Percentiles rank a stretch among this genome's conserved stretches.
Evolutionary conservation across 352 stramenopile species (phyloP).

Genomic region (Globisporangium heterothallicum): DNA sequence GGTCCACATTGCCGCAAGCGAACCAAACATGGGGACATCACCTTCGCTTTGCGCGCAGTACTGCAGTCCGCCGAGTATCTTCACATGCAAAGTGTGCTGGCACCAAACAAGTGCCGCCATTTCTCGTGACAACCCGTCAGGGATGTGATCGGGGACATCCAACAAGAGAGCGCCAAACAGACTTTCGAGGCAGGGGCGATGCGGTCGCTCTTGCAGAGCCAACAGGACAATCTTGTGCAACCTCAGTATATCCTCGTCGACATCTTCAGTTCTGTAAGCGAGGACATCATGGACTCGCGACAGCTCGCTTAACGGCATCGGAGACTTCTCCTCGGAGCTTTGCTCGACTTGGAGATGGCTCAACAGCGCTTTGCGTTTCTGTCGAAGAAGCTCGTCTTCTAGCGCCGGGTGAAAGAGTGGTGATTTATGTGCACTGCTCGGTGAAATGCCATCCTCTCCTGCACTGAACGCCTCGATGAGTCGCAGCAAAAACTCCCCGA

Average conservation of each 20-base stretch:
- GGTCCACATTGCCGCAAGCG: not conserved
- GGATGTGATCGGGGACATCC: not conserved
- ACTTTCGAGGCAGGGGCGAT: not conserved
- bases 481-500: conserved; percentile 13
- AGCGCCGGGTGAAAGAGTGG: no score
- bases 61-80: not conserved
- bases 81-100: conserved; percentile 5
- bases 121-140: not conserved
- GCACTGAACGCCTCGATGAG: conserved; percentile 3
- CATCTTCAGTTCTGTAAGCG: no score
- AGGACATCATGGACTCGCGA: not conserved
- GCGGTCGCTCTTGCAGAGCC: not conserved
- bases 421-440: not conserved
- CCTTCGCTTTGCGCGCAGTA: conserved; percentile 1
- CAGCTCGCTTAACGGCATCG: not conserved
- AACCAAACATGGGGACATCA: not conserved
- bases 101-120: conserved; percentile 1
- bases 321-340: not conserved
- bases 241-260: not conserved
- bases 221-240: not conserved
- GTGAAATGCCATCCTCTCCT: not conserved
- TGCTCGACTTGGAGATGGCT: not conserved
- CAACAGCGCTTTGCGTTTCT: not conserved
- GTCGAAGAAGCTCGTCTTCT: not conserved
- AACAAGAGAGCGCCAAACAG: not conserved